Base-by-base conservation (phyloP, 768 basidiomycete genomes). In the Tricholomella constricta region DNA sequence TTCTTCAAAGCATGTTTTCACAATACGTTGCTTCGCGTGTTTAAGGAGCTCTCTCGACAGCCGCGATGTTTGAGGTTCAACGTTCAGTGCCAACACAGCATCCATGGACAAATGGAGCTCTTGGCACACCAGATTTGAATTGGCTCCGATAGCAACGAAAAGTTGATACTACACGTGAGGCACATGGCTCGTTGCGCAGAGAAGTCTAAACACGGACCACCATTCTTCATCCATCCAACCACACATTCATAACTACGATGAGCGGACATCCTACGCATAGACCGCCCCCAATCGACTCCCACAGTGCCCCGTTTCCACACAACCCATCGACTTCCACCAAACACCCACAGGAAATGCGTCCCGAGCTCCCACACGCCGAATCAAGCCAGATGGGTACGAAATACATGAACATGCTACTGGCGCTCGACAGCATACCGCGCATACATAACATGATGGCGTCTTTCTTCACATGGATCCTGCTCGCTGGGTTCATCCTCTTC, bases 381-480 rank as follows among this genome's bases (percentile, higher is more conserved):
- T 27, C 34, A 38, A 63, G 63, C 43, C 72, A 73, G 57, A 72
- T 69, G 62, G 67, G 78, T 52, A 82, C 83, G 2, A 75, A 74
- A 27, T 85, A 85, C 58, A 74, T 84, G 57, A 78, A 77, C 47
- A 85, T 85, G 83, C 72, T 85, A 22, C 75, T 85, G 29, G 84
- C 82, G 4, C 65, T 84, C 19, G 84, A 85, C 57, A 72, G 69
- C 32, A 84, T 85, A 38, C 80, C 82, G 15, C 57, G 65, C 3
- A 19, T 78, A 36, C 72, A 78, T 62, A 82, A 83, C 50, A 49
- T 82, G 12, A 62, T 78, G n/a, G 76, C 80, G 2, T 73, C 72
- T 7, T 84, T 85, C 67, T 85, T 81, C 57, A 84, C 80, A 8
- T 85, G 84, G 84, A 75, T 85, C 49, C 60, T 85, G 46, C 69